Evolutionary conservation across 108 stramenopile species (phyloP).

Genomic region (Mediolabrus comicus): DNA sequence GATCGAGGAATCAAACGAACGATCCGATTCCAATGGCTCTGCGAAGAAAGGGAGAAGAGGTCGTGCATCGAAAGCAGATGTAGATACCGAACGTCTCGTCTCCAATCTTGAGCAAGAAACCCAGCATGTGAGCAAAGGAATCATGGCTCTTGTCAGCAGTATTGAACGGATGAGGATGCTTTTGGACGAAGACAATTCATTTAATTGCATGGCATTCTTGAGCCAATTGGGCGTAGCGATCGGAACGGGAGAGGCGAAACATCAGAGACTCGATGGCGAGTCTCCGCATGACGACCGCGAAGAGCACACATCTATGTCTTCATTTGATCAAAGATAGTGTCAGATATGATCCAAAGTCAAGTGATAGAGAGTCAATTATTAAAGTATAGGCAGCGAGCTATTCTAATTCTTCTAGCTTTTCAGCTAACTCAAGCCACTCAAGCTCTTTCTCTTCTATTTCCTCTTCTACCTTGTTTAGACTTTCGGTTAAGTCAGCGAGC

Average conservation of each 20-base stretch:
- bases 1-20: slow-evolving; percentile 11
- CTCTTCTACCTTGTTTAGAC: slow-evolving; percentile 55
- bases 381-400: slow-evolving; percentile 8
- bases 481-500: slow-evolving; percentile 71
- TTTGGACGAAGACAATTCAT: slow-evolving; percentile 34
- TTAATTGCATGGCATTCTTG: slow-evolving; percentile 38
- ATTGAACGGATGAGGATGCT: slow-evolving; percentile 66
- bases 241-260: slow-evolving; percentile 22
- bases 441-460: slow-evolving; percentile 81
- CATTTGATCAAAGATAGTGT: slow-evolving; percentile 18
- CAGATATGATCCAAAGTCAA: background rate
- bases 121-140: slow-evolving; percentile 73
- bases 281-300: slow-evolving; percentile 17
- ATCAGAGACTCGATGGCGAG: slow-evolving; percentile 23
- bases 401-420: slow-evolving; percentile 42
- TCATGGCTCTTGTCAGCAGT: slow-evolving; percentile 56
- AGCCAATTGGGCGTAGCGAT: slow-evolving; percentile 3
- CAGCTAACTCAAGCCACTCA: slow-evolving; percentile 79
- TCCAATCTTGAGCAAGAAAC: slow-evolving; percentile 80
- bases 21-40: slow-evolving; percentile 8
- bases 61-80: slow-evolving; percentile 45
- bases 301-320: slow-evolving; percentile 18
- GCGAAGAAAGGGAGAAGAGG: slow-evolving; percentile 27
- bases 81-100: slow-evolving; percentile 59
- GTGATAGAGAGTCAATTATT: background rate